These are phyloP conservation scores for Malus fusca DNA, from an alignment of 306 rosid genomes.

Conservation along the genomic window DNA sequence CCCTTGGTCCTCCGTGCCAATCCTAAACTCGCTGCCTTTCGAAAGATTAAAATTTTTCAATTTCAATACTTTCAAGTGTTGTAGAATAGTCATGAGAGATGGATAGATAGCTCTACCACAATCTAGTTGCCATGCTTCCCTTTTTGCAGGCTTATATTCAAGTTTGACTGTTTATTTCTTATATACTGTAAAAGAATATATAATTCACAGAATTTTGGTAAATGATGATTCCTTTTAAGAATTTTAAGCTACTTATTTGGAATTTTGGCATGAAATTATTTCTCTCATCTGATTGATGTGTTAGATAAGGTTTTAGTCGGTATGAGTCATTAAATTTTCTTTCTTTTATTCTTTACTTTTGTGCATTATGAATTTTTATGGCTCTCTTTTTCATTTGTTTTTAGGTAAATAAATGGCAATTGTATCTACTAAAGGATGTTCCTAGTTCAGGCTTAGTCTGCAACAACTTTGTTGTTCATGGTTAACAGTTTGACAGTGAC, in stretches of 20 bases:
- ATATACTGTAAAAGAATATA: background rate
- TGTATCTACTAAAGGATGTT: conserved; percentile 55
- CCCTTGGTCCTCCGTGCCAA: background rate
- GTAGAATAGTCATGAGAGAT: background rate
- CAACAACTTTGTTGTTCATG: conserved; percentile 50
- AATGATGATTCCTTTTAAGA: background rate
- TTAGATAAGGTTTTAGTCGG: background rate
- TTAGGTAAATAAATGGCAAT: conserved; percentile 52
- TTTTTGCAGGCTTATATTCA: background rate
- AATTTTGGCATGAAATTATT: background rate
- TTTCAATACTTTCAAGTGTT: background rate
- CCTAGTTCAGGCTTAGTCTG: conserved; percentile 41
- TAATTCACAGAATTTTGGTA: background rate
- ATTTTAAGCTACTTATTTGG: background rate
- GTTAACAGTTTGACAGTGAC: conserved; percentile 45
- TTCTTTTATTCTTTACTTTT: conserved; percentile 9
- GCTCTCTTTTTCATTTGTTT: background rate
- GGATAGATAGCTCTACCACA: background rate
- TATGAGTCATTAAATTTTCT: background rate
- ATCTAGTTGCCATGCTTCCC: background rate
- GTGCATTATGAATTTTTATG: background rate
- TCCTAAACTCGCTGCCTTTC: background rate
- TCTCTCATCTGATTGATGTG: background rate
- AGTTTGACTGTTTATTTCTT: background rate
- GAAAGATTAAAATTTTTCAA: background rate